phyloP scores from a whole-genome alignment of 805 yeast genomes.

The Barnettozyma siamensis region DNA sequence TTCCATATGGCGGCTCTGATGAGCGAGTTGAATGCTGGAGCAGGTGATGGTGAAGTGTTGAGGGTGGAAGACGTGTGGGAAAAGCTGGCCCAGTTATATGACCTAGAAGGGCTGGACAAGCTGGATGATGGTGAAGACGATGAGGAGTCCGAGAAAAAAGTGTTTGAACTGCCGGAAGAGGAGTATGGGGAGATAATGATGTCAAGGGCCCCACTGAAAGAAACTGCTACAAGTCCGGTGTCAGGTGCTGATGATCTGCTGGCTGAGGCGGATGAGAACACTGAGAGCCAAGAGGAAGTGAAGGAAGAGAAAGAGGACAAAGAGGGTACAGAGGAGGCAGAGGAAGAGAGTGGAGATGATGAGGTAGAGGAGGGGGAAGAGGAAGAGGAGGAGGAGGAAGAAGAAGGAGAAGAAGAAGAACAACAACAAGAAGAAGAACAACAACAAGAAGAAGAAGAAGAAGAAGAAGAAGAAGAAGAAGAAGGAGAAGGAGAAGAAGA shows the following conservation, averaged over 20 bases:
- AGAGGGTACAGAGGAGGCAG: too few relatives aligned
- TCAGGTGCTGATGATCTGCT: background rate
- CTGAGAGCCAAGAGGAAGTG: too few relatives aligned
- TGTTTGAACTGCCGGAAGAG: conserved; percentile 9
- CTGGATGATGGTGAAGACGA: conserved; percentile 34
- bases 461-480: conserved; percentile 13
- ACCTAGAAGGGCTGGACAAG: conserved; percentile 52
- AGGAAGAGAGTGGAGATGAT: background rate
- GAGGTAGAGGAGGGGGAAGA: conserved; percentile 13
- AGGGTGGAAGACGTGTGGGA: conserved; percentile 40
- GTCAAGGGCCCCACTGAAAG: background rate
- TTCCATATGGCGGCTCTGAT: conserved; percentile 32
- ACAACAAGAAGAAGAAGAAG: conserved; percentile 9
- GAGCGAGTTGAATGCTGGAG: conserved; percentile 11
- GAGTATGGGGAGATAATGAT: conserved; percentile 7
- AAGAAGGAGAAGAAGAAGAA: conserved; percentile 5
- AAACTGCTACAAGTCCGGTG: background rate
- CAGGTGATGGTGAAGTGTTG: background rate
- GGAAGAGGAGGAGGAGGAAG: conserved; percentile 5
- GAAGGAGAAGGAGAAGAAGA: conserved; percentile 12
- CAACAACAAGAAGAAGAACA: conserved; percentile 5
- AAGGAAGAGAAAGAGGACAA: too few relatives aligned
- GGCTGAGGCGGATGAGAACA: conserved; percentile 4
- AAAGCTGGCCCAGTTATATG: conserved; percentile 47
- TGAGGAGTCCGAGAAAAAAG: background rate